Evolutionary conservation across 331 rosid species (phyloP).

Genomic region (Quercus lobata): DNA sequence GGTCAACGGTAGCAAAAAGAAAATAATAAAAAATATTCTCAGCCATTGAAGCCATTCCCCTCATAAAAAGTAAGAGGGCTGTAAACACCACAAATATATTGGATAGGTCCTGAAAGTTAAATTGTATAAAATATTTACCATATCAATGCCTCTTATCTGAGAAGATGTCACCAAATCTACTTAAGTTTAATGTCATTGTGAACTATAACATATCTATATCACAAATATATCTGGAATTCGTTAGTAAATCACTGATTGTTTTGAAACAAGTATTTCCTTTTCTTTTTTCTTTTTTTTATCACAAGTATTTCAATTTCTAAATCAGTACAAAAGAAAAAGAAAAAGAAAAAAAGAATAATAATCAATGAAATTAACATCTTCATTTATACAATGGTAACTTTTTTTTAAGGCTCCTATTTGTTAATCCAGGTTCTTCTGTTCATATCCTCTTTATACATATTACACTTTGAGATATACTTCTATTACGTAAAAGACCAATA

Average conservation of each 20-base stretch:
- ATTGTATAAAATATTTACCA: background rate
- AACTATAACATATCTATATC: background rate
- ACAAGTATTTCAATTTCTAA: background rate
- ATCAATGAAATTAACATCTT: background rate
- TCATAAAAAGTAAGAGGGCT: background rate
- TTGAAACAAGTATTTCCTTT: background rate
- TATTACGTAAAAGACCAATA: background rate
- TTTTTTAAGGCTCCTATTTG: background rate
- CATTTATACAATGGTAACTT: background rate
- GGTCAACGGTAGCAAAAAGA: conserved; percentile 8
- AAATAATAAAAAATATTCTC: background rate
- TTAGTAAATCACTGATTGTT: background rate
- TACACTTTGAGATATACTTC: background rate
- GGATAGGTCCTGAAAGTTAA: background rate
- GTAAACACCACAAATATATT: background rate
- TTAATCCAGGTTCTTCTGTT: background rate
- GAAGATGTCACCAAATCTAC: background rate
- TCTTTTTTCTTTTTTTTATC: too few relatives aligned
- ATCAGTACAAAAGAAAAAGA: background rate
- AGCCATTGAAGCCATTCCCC: background rate
- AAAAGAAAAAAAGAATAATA: background rate
- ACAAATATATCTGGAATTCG: background rate
- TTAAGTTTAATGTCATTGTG: background rate
- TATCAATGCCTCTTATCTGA: background rate
- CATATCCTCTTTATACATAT: background rate